phyloP scores from a whole-genome alignment of 768 basidiomycete species.

The Lactifluus subvellereus region DNA sequence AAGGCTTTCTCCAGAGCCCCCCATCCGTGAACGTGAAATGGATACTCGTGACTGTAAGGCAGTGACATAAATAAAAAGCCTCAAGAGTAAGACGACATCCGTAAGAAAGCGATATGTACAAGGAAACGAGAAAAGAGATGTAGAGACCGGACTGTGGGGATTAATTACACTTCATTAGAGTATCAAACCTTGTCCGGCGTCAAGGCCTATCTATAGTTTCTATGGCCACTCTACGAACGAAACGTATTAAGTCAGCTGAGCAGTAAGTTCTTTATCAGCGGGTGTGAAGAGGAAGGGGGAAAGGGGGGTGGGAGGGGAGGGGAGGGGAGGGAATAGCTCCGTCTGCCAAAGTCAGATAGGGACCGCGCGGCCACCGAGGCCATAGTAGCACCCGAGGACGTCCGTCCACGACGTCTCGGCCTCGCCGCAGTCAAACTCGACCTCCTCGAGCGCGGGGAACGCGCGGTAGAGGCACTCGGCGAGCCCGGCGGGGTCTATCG shows the following conservation, averaged over 20 bases:
- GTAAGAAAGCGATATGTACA: neutral
- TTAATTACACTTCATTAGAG: neutral
- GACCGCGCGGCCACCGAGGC: conserved; percentile 6
- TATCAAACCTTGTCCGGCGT: neutral
- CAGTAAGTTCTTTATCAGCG: neutral
- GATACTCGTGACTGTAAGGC: neutral
- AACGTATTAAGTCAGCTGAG: conserved; percentile 1
- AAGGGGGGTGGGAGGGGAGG: too few species aligned
- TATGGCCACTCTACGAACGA: conserved; percentile 7
- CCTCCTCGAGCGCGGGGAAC: conserved; percentile 16
- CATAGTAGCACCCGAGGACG: conserved; percentile 18
- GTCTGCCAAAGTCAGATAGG: neutral
- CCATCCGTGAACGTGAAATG: neutral
- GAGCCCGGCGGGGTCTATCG: conserved; percentile 15
- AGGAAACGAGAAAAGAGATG: neutral
- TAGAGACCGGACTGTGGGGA: neutral
- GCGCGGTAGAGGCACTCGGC: conserved; percentile 22
- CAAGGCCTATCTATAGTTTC: conserved; percentile 8
- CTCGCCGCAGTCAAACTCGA: conserved; percentile 23
- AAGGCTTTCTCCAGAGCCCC: neutral
- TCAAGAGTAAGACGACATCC: neutral
- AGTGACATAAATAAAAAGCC: neutral
- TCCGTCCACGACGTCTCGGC: conserved; percentile 20
- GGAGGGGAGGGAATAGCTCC: neutral
- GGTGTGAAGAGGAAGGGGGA: neutral